Percentiles rank a stretch among this genome's conserved stretches.
Conservation (phyloP, 169 alveolate genomes). For the Plasmodium ovale region DNA sequence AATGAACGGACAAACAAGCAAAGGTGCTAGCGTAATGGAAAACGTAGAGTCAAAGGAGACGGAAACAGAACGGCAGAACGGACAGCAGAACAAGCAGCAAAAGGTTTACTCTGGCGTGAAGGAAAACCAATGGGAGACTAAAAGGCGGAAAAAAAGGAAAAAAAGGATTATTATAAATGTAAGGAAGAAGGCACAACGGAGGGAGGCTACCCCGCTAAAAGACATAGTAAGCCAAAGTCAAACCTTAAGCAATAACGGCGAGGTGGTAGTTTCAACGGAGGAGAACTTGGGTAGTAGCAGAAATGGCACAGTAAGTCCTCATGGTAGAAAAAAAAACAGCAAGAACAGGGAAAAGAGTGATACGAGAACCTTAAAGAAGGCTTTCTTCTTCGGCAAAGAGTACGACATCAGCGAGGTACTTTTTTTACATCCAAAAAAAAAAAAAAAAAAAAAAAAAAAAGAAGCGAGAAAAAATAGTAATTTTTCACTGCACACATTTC, state of each 20-base stretch:
- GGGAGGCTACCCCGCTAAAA: too few species aligned
- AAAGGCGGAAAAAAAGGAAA: constrained; percentile 43
- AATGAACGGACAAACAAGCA: too few species aligned
- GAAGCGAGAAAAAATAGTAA: background rate
- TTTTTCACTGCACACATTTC: too few species aligned
- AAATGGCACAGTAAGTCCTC: background rate
- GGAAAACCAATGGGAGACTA: background rate
- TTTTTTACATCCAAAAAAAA: too few species aligned
- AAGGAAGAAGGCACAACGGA: constrained; percentile 20
- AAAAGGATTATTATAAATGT: constrained; percentile 60
- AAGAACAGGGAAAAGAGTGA: background rate
- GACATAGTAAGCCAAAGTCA: too few species aligned
- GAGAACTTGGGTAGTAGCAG: too few species aligned
- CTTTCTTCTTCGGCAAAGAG: constrained; percentile 30
- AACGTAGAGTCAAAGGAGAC: too few species aligned
- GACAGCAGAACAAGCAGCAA: background rate
- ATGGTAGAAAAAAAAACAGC: background rate
- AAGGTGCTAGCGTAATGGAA: too few species aligned
- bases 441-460: constrained; percentile 16
- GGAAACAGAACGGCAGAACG: too few species aligned
- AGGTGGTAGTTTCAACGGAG: too few species aligned
- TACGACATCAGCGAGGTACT: constrained; percentile 31
- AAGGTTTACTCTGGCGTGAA: too few species aligned
- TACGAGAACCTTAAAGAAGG: constrained; percentile 2
- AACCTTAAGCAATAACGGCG: too few species aligned